Conservation (phyloP, 2,329 filamentous ascomycete species). For the Claviceps capensis region DNA sequence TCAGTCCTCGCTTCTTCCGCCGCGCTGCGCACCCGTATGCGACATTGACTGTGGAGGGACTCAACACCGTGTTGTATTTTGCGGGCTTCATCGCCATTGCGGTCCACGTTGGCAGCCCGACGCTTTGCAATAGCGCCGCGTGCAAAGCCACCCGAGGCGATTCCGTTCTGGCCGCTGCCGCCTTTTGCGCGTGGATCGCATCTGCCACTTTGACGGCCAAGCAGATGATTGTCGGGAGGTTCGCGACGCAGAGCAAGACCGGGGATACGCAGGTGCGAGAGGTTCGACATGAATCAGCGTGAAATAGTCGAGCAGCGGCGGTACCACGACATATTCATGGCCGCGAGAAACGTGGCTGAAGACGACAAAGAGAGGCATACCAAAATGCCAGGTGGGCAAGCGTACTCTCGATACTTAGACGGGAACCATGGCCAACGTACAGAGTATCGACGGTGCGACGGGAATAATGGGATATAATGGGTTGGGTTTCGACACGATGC, state of each 20-base stretch:
- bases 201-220: conserved; percentile 32
- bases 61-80: conserved; percentile 45
- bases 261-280: conserved; percentile 23
- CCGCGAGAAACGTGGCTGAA: too few species aligned
- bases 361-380: too few species aligned
- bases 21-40: conserved; percentile 34
- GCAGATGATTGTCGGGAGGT: conserved; percentile 32
- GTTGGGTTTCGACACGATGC: too few species aligned
- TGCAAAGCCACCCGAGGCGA: conserved; percentile 42
- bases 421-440: too few species aligned
- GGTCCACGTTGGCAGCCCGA: conserved; percentile 39
- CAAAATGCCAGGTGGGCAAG: too few species aligned
- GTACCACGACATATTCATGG: too few species aligned
- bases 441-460: too few species aligned
- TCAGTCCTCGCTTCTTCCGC: conserved; percentile 31
- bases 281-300: conserved; percentile 8
- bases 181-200: conserved; percentile 39
- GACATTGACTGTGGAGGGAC: conserved; percentile 33
- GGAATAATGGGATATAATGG: too few species aligned
- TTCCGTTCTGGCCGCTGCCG: conserved; percentile 38
- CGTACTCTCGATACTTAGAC: too few species aligned
- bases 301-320: too few species aligned
- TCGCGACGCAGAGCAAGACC: conserved; percentile 15
- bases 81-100: conserved; percentile 44
- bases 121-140: conserved; percentile 43